Conservation (phyloP, 345 rosid genomes). For the Moricandia moricandioides region DNA sequence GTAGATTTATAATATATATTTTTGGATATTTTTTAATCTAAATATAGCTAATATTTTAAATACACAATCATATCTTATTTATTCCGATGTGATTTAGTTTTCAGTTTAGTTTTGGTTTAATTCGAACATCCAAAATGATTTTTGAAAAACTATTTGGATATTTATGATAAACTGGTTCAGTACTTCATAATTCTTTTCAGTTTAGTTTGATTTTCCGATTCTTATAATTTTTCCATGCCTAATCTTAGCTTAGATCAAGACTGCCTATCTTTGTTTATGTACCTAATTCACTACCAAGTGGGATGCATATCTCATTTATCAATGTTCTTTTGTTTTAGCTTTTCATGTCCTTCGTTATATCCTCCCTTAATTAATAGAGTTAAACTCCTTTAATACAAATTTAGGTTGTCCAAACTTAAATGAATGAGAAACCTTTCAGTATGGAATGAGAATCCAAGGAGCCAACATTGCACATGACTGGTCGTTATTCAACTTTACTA, state of each 20-base stretch:
- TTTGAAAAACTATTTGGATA: too few relatives aligned
- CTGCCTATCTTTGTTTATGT: background rate
- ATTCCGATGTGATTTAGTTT: too few relatives aligned
- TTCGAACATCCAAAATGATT: too few relatives aligned
- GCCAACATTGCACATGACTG: constrained; percentile 27
- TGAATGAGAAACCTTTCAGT: background rate
- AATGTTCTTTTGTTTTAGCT: background rate
- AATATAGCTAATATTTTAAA: too few relatives aligned
- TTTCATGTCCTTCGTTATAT: background rate
- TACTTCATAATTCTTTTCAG: background rate
- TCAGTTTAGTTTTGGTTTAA: too few relatives aligned
- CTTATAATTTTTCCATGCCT: background rate
- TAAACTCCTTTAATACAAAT: background rate
- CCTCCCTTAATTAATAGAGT: background rate
- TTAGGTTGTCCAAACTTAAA: background rate
- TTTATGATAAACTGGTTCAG: too few relatives aligned
- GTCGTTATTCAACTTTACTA: background rate
- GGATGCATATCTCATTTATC: background rate
- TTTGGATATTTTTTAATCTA: too few relatives aligned
- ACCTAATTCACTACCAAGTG: background rate
- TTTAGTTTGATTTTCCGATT: background rate
- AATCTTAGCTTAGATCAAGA: background rate
- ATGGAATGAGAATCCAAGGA: constrained; percentile 1
- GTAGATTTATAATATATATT: too few relatives aligned
- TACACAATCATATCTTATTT: too few relatives aligned